phyloP scores from a whole-genome alignment of 1,284 basidiomycete genomes.

The Singerocomus inundabilis region DNA sequence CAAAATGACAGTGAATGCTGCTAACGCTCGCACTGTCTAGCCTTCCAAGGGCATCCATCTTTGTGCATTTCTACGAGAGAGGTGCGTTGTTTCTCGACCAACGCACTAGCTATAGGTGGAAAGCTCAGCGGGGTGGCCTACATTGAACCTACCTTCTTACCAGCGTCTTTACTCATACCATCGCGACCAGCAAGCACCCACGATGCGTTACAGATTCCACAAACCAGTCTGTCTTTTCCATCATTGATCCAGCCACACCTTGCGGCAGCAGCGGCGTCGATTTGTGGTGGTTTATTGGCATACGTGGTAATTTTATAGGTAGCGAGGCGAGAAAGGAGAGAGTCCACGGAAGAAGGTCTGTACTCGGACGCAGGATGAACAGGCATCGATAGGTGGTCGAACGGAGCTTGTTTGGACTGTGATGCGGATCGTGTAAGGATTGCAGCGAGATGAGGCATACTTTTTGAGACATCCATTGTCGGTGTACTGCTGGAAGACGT shows the following conservation, averaged over 20 bases:
- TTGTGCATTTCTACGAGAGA: conserved; percentile 70
- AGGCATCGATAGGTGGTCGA: conserved; percentile 32
- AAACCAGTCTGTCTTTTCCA: conserved; percentile 71
- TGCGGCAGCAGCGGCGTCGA: conserved; percentile 74
- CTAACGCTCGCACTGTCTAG: conserved; percentile 72
- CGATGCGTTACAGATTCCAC: conserved; percentile 64
- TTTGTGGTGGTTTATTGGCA: conserved; percentile 66
- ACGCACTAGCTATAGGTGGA: conserved; percentile 48
- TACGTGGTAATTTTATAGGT: conserved; percentile 79
- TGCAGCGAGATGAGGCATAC: conserved; percentile 63
- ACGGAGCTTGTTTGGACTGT: conserved; percentile 37
- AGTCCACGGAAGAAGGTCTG: conserved; percentile 69
- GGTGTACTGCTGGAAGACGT: conserved; percentile 12
- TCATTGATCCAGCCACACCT: conserved; percentile 79
- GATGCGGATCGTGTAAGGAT: conserved; percentile 63
- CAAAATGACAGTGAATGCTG: background rate
- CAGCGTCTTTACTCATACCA: conserved; percentile 69
- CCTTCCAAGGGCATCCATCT: conserved; percentile 78
- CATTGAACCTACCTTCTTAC: conserved; percentile 48
- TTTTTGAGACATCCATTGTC: conserved; percentile 44
- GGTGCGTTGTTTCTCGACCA: conserved; percentile 68
- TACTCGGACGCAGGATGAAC: conserved; percentile 56
- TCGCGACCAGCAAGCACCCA: conserved; percentile 69
- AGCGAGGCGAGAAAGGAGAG: conserved; percentile 66
- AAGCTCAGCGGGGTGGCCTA: conserved; percentile 16